Evolutionary conservation across 768 basidiomycete species (phyloP), one percentile per base, ranked within the genome.

Genomic region (Panaeolus cyanescens): DNA sequence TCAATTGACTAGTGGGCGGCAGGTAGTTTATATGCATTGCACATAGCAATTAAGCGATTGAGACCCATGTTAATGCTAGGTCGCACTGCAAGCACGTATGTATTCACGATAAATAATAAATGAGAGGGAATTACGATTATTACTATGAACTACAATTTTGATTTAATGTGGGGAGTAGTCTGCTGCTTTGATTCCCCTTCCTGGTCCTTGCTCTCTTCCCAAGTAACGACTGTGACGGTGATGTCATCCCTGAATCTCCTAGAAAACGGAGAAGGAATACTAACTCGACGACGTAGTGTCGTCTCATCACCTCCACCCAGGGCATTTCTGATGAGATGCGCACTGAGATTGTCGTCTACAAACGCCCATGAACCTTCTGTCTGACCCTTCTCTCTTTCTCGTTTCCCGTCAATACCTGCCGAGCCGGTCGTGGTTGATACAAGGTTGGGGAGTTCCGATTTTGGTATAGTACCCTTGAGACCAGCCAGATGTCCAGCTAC

Each of bases 281-380:
- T 94, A 68, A 95, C 75, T 59, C 86, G 62, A 70, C 77, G 80
- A 55, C 86, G 81, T 61, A 96, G 79, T 55, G 74, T 73, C 53
- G 60, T 69, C 58, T 83, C 79, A 68, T 95, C 84, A 2, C 85
- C 91, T 31, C 95, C 93, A n/a, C 93, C 93, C 61, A 95, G 86
- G n/a, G 94, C 92, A 69, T 96, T 96, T 63, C 94, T 82, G 60
- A 96, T 93, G 17, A 96, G 77, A 73, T 96, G 95, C 36, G 90
- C 86, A 62, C 89, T 83, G 59, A 92, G 69, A 66, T 94, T 91
- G 17, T 88, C 87, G 68, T 95, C 92, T 54, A 80, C 83, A 66
- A 96, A 96, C 7, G 84, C 82, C 93, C 93, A 95, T 9, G 81
- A 79, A 13, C 86, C 86, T 32, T 79, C 64, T 20, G 69, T 59